A percentile compares a stretch with the other conserved stretches of the same genome.
Conservation (phyloP, 1,284 basidiomycete species). For the Ustilago sp. region DNA sequence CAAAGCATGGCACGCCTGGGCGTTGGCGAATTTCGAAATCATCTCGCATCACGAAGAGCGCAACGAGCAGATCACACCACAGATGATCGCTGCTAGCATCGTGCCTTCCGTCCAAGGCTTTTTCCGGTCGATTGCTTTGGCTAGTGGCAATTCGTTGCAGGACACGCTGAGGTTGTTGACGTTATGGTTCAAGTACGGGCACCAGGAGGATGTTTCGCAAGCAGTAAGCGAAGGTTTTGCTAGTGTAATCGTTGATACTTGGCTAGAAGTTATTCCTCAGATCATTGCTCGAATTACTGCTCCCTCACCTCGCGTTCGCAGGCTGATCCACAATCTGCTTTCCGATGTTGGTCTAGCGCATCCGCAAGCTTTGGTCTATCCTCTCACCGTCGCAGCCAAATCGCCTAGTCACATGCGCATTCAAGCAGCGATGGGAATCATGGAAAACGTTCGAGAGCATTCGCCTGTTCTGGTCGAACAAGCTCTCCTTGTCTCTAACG, state of each 20-base stretch:
- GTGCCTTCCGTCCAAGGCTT: slow-evolving; percentile 94
- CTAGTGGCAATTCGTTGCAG: slow-evolving; percentile 89
- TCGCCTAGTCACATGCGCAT: slow-evolving; percentile 87
- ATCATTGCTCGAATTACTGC: slow-evolving; percentile 99
- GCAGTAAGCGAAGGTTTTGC: slow-evolving; percentile 90
- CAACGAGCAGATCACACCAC: slow-evolving; percentile 78
- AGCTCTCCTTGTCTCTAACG: slow-evolving; percentile 89
- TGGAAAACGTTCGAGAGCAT: slow-evolving; percentile 94
- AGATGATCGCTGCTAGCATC: slow-evolving; percentile 84
- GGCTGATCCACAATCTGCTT: slow-evolving; percentile 89
- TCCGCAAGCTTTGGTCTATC: slow-evolving; percentile 96
- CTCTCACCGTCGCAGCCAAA: slow-evolving; percentile 97
- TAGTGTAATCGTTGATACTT: slow-evolving; percentile 93
- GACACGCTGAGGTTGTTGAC: slow-evolving; percentile 94
- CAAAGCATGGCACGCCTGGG: slow-evolving; percentile 99
- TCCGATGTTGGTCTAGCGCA: slow-evolving; percentile 95
- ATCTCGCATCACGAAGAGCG: slow-evolving; percentile 73
- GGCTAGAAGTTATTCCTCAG: slow-evolving; percentile 99
- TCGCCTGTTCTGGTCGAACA: slow-evolving; percentile 89
- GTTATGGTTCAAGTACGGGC: slow-evolving; percentile 98
- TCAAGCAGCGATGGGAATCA: slow-evolving; percentile 86
- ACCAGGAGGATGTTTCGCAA: slow-evolving; percentile 88
- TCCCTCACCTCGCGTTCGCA: slow-evolving; percentile 85
- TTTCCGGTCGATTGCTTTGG: slow-evolving; percentile 91
- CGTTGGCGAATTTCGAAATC: slow-evolving; percentile 94